Evolutionary conservation across 1,284 basidiomycete species (phyloP).

Genomic region (Puccinia sorghi): DNA sequence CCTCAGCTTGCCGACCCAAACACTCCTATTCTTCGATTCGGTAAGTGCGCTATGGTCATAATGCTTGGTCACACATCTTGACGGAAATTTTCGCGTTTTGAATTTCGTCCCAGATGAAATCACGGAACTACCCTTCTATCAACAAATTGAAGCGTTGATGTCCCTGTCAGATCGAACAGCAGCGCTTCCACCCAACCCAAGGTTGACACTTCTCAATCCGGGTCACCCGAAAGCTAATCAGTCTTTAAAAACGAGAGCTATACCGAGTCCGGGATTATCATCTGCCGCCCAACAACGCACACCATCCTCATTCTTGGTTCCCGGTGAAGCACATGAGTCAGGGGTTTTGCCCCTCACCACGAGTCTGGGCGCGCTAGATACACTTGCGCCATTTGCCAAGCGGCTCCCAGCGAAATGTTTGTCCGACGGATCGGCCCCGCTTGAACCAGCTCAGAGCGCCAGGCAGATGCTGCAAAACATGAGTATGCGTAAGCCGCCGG

Average conservation of each 20-base stretch:
- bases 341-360: conserved; percentile 3
- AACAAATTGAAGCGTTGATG: not conserved
- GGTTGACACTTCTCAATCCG: not conserved
- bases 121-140: not conserved
- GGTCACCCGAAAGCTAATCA: not conserved
- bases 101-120: not conserved
- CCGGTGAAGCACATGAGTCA: not conserved
- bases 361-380: conserved; percentile 14
- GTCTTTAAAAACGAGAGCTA: not conserved
- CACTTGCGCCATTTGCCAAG: conserved; percentile 22
- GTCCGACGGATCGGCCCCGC: not conserved
- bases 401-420: conserved; percentile 10
- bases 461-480: conserved; percentile 21
- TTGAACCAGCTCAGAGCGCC: conserved; percentile 4
- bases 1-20: not conserved
- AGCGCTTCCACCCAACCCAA: not conserved
- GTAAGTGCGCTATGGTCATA: not conserved
- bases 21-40: not conserved
- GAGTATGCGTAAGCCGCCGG: conserved; percentile 1
- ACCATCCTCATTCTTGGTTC: not conserved
- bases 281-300: not conserved
- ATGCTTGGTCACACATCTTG: not conserved
- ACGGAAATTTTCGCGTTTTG: not conserved
- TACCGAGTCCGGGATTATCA: not conserved
- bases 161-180: not conserved